phyloP scores from a whole-genome alignment of 2,329 filamentous ascomycete genomes.

The Fusarium dlaminii region DNA sequence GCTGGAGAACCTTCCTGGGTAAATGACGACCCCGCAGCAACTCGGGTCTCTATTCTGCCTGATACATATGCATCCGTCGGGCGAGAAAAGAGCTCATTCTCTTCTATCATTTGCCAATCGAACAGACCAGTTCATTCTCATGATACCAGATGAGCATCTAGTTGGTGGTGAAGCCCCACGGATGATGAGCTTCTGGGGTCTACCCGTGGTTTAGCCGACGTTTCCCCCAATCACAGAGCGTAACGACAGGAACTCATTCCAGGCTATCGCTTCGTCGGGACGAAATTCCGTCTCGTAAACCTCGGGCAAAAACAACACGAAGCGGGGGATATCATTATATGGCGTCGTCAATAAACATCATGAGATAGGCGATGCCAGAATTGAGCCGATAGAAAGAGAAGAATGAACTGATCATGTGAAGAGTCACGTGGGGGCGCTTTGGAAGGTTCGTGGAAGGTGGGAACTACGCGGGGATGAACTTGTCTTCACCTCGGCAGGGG shows the following conservation, averaged over 20 bases:
- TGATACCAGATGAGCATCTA: conserved; percentile 28
- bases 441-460: background rate
- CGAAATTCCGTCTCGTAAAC: conserved; percentile 27
- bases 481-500: background rate
- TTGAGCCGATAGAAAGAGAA: background rate
- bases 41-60: conserved; percentile 26
- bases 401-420: background rate
- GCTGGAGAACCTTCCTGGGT: conserved; percentile 8
- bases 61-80: conserved; percentile 13
- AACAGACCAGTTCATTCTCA: conserved; percentile 23
- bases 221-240: conserved; percentile 8
- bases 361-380: background rate
- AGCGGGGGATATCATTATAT: background rate
- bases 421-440: background rate
- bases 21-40: conserved; percentile 33
- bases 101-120: conserved; percentile 22
- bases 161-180: conserved; percentile 36
- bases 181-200: background rate
- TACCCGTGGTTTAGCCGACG: conserved; percentile 11
- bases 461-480: background rate
- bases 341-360: background rate
- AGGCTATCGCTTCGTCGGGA: conserved; percentile 31
- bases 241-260: background rate
- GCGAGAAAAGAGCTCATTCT: background rate
- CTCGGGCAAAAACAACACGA: background rate